Base-by-base conservation (phyloP, 495 filamentous ascomycete species). In the Penicillium paradoxum region DNA sequence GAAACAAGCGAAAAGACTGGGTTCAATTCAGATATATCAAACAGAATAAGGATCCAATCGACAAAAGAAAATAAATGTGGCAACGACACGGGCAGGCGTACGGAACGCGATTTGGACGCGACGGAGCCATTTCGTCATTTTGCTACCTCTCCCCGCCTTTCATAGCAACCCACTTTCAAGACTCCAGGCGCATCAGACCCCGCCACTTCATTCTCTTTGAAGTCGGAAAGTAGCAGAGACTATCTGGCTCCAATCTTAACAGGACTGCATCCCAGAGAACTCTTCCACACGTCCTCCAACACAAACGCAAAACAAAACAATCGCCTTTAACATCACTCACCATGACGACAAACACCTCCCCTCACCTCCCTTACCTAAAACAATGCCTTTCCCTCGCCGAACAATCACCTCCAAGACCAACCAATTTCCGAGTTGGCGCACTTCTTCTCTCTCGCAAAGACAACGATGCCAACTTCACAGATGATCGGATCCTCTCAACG, bases 401-500 rank as follows among this genome's bases (percentile, higher is more conserved):
- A 27, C 76, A 86, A 59, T 92, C 91, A 2, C 86, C 88, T 10
- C 86, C 88, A 4, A 90, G 87, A 46, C 85, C 92, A 10, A 90
- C 89, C 37, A 97, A 97, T 69, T 98, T 88, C 74, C 83, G 92
- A 54, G 91, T 98, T 33, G 93, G 93, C 51, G 93, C 93, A 6
- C 61, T 96, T 39, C 73, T 97, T 25, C 74, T 96, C 24, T 77
- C 84, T 43, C 58, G 79, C 22, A 56, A 63, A 60, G 67, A 72
- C 33, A 51, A 57, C 19, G 66, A 71, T 41, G 48, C 56, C 41
- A 57, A 47, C 45, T 54, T 51, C 8, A 64, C 73, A 25, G 79
- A 86, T 58, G 72, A 78, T 54, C 60, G 57, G 14, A 76, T 95
- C 57, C 79, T 96, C 36, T 80, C 88, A 2, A 91, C 89, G 2